A percentile compares a stretch with the other conserved stretches of the same genome.
Conservation (phyloP, 106 monocot species). For the Allium cepa region DNA sequence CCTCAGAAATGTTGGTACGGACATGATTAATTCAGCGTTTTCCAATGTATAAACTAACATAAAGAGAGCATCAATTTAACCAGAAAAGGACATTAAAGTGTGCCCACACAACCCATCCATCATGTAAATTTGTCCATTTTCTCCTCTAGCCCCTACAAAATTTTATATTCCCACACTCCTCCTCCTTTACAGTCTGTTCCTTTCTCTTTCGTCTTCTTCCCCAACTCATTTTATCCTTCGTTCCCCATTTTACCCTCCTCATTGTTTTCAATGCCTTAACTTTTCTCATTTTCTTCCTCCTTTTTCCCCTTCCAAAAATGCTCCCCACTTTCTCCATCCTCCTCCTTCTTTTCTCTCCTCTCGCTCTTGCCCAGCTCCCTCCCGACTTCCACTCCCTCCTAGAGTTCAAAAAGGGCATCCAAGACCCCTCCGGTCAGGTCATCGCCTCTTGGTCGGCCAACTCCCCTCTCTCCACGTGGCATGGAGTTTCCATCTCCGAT, state of each 20-base stretch:
- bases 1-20: no score
- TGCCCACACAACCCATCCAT: no score
- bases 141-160: no score
- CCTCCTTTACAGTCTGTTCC: slow-evolving; percentile 4
- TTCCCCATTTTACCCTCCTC: background rate
- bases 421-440: slow-evolving; percentile 27
- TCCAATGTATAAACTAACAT: no score
- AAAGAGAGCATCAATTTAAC: no score
- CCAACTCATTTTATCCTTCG: background rate
- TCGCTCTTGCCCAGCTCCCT: slow-evolving; percentile 13
- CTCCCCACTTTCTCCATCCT: slow-evolving; percentile 7
- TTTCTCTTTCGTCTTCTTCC: background rate
- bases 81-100: no score
- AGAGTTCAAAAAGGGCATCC: slow-evolving; percentile 82
- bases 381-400: slow-evolving; percentile 55
- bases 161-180: background rate
- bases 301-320: background rate
- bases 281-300: background rate
- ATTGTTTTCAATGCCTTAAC: no score
- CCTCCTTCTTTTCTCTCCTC: slow-evolving; percentile 3
- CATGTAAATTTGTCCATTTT: no score
- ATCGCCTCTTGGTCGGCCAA: slow-evolving; percentile 38
- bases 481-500: slow-evolving; percentile 3
- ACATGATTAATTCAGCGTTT: no score
- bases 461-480: background rate